Base-by-base conservation (phyloP, 768 basidiomycete species). In the Candolleomyces efflorescens region DNA sequence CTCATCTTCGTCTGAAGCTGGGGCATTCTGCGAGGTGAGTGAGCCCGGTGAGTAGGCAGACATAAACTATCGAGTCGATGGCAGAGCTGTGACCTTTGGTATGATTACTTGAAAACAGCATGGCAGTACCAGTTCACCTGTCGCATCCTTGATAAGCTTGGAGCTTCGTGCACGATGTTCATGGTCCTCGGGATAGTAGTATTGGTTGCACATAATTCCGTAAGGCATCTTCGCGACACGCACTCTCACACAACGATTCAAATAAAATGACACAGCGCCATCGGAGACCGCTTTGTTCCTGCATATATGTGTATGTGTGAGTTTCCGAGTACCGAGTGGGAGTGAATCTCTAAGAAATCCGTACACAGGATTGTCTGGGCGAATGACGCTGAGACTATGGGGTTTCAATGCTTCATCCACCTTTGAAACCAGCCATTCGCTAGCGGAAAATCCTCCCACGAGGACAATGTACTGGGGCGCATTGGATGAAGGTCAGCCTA, bases 241-340 rank as follows among this genome's bases (percentile, higher is more conserved):
- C 12, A 59, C 54, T 10, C 57, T 51, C n/a, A 69, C 64, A 24
- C 54, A 64, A 36, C 64, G 66, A 36, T 68, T 61, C 23, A 69
- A 55, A 36, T 67, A 66, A 41, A 65, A 68, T 0, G 67, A 67
- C 15, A 68, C 61, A 4, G 67, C 65, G 15, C 70, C 70, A 56
- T 71, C 68, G 1, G 68, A 65, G 0, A 71, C 68, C 5, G 71
- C 71, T 54, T 72, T 71, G 38, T 69, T 69, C 53, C 69, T 71
- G 17, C 22, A 23, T 53, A 44, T 7, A n/a, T n/a, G n/a, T n/a
- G n/a, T n/a, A 23, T 2, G 23, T 17, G n/a, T 12, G 24, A 41
- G n/a, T n/a, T 47, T n/a, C 22, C 12, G n/a, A n/a, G n/a, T n/a
- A n/a, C n/a, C n/a, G n/a, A n/a, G n/a, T 18, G 9, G 12, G 7